These are phyloP conservation scores for Triticum timopheevii DNA, from an alignment of 176 grass and related monocot species.

Conservation along the genomic window DNA sequence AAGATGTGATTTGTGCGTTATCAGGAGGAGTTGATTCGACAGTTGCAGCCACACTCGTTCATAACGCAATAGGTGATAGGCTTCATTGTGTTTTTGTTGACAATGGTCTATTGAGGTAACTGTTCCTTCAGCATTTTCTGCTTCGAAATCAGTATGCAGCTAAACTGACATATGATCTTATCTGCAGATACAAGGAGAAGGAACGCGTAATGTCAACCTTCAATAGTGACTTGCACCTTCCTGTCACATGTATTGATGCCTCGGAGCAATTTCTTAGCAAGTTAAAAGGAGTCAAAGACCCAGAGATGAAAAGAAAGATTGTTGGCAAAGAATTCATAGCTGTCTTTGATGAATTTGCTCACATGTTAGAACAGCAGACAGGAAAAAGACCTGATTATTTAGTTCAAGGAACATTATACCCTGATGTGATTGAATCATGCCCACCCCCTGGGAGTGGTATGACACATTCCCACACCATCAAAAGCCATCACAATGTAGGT, in stretches of 20 bases:
- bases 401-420: slow-evolving; percentile 89
- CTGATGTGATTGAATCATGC: slow-evolving; percentile 91
- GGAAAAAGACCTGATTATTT: slow-evolving; percentile 63
- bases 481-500: slow-evolving; percentile 91
- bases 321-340: slow-evolving; percentile 76
- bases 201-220: slow-evolving; percentile 80
- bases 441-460: slow-evolving; percentile 73
- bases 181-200: slow-evolving; percentile 72
- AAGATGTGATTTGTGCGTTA: slow-evolving; percentile 84
- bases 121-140: neutral
- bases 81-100: slow-evolving; percentile 93
- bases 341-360: slow-evolving; percentile 90
- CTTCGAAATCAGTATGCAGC: neutral
- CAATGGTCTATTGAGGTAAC: slow-evolving; percentile 73
- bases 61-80: slow-evolving; percentile 76
- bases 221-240: slow-evolving; percentile 71
- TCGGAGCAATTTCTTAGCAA: slow-evolving; percentile 82
- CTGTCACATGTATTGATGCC: slow-evolving; percentile 73
- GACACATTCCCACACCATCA: slow-evolving; percentile 85
- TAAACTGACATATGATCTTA: neutral
- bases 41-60: slow-evolving; percentile 72
- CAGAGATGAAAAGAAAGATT: slow-evolving; percentile 84
- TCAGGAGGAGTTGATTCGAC: slow-evolving; percentile 85
- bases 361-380: slow-evolving; percentile 51
- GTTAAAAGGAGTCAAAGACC: slow-evolving; percentile 69